Evolutionary conservation across 345 rosid genomes (phyloP).

Genomic region (Ceriops tagal): DNA sequence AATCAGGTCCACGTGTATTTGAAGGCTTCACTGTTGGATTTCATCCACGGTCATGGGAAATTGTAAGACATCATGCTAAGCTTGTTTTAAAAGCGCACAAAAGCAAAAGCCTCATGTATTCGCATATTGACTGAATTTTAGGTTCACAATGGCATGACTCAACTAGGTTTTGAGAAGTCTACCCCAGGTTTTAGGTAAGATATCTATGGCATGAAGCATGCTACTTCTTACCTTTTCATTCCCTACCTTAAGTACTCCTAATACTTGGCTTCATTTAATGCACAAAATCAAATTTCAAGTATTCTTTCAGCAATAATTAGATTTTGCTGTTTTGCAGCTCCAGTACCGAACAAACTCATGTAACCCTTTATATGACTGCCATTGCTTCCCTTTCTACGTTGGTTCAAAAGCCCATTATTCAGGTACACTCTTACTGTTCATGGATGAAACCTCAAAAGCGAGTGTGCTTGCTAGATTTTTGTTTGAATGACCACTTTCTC

Average conservation of each 20-base stretch:
- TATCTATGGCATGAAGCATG: constrained; percentile 1
- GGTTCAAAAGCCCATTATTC: constrained; percentile 57
- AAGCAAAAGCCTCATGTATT: neutral
- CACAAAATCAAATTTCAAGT: neutral
- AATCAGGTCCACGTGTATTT: constrained; percentile 73
- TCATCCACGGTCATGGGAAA: constrained; percentile 93
- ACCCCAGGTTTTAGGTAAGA: constrained; percentile 58
- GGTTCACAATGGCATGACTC: constrained; percentile 93
- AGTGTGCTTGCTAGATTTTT: constrained; percentile 7
- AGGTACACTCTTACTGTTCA: constrained; percentile 38
- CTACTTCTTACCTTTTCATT: neutral
- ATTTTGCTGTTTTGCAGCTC: constrained; percentile 43
- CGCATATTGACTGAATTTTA: constrained; percentile 25
- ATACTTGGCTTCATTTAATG: too few species aligned
- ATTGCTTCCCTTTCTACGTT: constrained; percentile 64
- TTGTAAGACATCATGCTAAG: constrained; percentile 48
- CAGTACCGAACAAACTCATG: constrained; percentile 70
- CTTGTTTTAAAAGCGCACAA: constrained; percentile 1
- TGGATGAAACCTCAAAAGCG: neutral
- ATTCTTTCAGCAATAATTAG: neutral
- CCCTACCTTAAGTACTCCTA: too few species aligned
- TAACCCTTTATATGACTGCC: constrained; percentile 85
- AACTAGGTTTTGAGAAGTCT: constrained; percentile 66
- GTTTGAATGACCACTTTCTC: constrained; percentile 13
- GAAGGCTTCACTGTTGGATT: constrained; percentile 92